phyloP scores from a whole-genome alignment of 2,329 filamentous ascomycete genomes.

The Microascus cirrosus region DNA sequence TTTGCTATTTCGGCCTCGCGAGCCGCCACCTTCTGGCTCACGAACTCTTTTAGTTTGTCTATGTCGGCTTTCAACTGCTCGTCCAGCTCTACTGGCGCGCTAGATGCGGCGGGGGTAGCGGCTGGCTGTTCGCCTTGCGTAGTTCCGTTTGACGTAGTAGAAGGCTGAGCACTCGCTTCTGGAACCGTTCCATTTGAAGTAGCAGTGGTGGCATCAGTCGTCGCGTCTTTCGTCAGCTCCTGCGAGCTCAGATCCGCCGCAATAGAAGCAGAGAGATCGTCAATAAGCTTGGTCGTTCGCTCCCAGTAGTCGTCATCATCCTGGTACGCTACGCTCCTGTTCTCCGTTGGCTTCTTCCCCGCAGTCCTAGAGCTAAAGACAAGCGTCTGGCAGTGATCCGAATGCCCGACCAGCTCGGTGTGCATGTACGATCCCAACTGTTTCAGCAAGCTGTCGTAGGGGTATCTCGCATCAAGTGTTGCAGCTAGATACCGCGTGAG shows the following conservation, averaged over 20 bases:
- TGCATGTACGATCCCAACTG: constrained; percentile 19
- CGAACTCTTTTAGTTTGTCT: background rate
- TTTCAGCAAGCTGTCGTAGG: constrained; percentile 22
- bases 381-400: constrained; percentile 18
- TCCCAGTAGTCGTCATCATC: constrained; percentile 5
- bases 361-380: background rate
- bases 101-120: background rate
- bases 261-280: background rate
- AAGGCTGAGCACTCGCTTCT: background rate
- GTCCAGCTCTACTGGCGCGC: background rate
- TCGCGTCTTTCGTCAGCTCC: background rate
- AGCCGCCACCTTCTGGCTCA: background rate
- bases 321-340: background rate
- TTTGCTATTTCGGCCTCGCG: constrained; percentile 3
- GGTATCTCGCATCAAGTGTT: constrained; percentile 25
- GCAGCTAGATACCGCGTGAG: constrained; percentile 10
- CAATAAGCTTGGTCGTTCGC: constrained; percentile 1
- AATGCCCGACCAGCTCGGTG: constrained; percentile 16
- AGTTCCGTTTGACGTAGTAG: background rate
- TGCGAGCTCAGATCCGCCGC: background rate
- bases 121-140: background rate
- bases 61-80: background rate
- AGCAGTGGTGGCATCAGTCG: background rate
- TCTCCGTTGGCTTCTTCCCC: background rate
- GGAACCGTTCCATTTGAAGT: background rate